Percentiles rank a stretch among this genome's conserved stretches.
These are phyloP conservation scores for Neurospora sublineolata DNA, from an alignment of 495 filamentous ascomycete species.

Conservation along the genomic window DNA sequence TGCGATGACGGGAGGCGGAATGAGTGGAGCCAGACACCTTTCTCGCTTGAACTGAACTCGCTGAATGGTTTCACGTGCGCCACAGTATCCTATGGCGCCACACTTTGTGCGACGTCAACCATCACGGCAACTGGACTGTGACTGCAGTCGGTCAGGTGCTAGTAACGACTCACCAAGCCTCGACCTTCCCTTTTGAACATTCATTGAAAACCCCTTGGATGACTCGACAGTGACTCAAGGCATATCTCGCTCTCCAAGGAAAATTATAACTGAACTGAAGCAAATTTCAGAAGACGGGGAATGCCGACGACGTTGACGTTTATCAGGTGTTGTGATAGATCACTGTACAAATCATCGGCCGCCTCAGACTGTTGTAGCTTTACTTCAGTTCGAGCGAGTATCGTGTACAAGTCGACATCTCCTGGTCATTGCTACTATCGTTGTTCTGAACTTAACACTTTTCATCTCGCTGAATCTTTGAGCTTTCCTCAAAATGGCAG, in stretches of 20 bases:
- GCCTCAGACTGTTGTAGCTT: neutral
- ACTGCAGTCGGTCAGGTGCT: neutral
- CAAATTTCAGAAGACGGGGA: neutral
- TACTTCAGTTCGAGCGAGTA: neutral
- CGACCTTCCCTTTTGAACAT: neutral
- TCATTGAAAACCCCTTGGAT: too few species aligned
- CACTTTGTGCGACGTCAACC: neutral
- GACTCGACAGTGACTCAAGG: neutral
- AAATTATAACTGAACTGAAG: neutral
- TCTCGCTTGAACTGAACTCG: neutral
- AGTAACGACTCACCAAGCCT: neutral
- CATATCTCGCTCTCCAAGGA: neutral
- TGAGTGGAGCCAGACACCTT: neutral
- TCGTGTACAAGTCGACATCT: neutral
- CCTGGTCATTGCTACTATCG: neutral
- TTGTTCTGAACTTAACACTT: neutral
- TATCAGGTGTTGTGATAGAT: neutral
- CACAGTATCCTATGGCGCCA: neutral
- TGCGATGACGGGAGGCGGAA: neutral
- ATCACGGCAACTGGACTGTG: neutral
- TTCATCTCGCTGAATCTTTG: neutral
- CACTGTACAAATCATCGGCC: neutral
- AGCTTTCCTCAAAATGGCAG: conserved; percentile 22
- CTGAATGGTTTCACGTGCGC: neutral
- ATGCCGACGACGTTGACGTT: neutral